phyloP scores from a whole-genome alignment of 1,284 basidiomycete genomes.

The Phellopilus nigrolimitatus region DNA sequence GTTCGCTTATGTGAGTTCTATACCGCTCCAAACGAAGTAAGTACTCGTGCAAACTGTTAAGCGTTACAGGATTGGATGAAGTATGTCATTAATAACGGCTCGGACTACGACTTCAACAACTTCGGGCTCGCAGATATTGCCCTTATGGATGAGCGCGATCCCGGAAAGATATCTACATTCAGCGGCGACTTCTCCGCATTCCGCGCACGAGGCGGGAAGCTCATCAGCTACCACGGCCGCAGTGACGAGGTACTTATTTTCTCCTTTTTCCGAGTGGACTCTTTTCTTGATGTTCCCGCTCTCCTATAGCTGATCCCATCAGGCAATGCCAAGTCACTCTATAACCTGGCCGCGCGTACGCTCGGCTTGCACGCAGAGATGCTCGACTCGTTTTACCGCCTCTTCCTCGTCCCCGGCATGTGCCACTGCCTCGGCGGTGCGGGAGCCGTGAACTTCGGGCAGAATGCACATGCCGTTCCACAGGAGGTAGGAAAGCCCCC shows the following conservation, averaged over 20 bases:
- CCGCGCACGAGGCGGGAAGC: constrained; percentile 24
- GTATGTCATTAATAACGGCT: constrained; percentile 16
- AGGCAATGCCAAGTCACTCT: constrained; percentile 32
- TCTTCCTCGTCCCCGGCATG: constrained; percentile 40
- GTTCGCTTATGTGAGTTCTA: constrained; percentile 3
- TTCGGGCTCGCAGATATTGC: constrained; percentile 18
- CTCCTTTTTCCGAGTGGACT: neutral
- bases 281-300: constrained; percentile 1
- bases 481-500: neutral
- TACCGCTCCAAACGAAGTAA: neutral
- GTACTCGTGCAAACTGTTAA: too few species aligned
- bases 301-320: constrained; percentile 30
- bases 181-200: constrained; percentile 23
- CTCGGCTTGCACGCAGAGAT: constrained; percentile 22
- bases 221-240: constrained; percentile 24
- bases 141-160: constrained; percentile 12
- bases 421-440: constrained; percentile 30
- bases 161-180: constrained; percentile 17
- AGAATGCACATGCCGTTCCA: neutral
- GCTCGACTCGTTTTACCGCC: constrained; percentile 34
- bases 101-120: constrained; percentile 8
- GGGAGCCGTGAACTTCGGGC: constrained; percentile 22
- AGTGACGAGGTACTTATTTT: constrained; percentile 10
- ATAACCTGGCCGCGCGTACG: constrained; percentile 31
- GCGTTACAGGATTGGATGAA: constrained; percentile 18